These are phyloP conservation scores for Trametes coccinea DNA, from an alignment of 768 basidiomycete species.

Conservation along the genomic window DNA sequence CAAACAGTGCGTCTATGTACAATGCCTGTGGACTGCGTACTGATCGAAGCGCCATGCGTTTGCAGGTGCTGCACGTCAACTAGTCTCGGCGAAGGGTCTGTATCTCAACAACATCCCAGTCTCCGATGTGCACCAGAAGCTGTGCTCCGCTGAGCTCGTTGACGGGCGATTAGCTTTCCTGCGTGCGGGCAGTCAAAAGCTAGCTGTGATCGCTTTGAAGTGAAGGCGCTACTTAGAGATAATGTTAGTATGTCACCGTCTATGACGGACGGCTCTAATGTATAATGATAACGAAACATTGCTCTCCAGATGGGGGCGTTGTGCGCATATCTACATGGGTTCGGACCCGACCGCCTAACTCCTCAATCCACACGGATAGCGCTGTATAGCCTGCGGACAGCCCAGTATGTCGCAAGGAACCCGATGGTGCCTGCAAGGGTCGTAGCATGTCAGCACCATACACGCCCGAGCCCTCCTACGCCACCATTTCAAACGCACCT, in stretches of 20 bases:
- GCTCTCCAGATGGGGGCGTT: too few species aligned
- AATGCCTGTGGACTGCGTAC: background rate
- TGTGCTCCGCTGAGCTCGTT: constrained; percentile 52
- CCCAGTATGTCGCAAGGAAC: constrained; percentile 89
- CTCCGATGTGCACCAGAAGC: constrained; percentile 45
- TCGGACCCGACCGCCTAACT: background rate
- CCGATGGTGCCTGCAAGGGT: constrained; percentile 75
- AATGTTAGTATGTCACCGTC: background rate
- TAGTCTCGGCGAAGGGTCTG: constrained; percentile 65
- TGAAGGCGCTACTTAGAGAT: background rate
- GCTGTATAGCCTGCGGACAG: constrained; percentile 79
- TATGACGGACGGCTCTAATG: constrained; percentile 2
- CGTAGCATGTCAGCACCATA: constrained; percentile 3
- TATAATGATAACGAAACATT: background rate
- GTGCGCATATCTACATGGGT: too few species aligned
- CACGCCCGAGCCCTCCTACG: background rate
- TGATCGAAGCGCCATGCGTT: background rate
- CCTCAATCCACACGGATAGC: constrained; percentile 73
- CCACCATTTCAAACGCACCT: constrained; percentile 46
- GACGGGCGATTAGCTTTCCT: constrained; percentile 63
- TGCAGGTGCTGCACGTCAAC: constrained; percentile 64
- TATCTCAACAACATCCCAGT: constrained; percentile 69
- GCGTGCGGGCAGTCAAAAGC: constrained; percentile 73
- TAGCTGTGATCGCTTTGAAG: constrained; percentile 51
- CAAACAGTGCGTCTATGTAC: constrained; percentile 53